Percentiles rank a stretch among this genome's conserved stretches.
Conservation (phyloP, 257 asterid genomes). For the Misopates orontium region DNA sequence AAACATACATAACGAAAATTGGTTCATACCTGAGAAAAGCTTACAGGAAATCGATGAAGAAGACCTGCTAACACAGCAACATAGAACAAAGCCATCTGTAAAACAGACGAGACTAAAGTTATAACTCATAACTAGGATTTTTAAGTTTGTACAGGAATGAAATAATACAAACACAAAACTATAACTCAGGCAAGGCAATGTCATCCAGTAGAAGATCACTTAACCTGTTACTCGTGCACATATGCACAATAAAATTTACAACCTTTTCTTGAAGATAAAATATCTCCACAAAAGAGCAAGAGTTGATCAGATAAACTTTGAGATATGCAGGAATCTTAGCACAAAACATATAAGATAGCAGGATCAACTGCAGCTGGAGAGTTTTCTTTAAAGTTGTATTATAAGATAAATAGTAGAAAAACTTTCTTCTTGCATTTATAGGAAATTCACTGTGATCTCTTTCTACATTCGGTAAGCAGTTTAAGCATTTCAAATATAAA, state of each 20-base stretch:
- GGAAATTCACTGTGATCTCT: not conserved
- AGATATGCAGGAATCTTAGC: not conserved
- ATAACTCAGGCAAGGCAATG: slow-evolving; percentile 8
- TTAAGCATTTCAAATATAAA: not conserved
- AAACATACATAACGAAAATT: slow-evolving; percentile 13
- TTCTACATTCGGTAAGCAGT: not conserved
- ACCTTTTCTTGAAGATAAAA: not conserved
- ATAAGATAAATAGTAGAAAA: slow-evolving; percentile 5
- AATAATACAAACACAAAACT: slow-evolving; percentile 16
- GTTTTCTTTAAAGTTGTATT: not conserved
- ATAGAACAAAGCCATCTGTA: slow-evolving; percentile 86
- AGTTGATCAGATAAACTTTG: not conserved
- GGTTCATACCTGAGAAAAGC: slow-evolving; percentile 81
- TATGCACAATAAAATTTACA: not conserved
- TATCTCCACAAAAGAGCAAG: too few relatives aligned
- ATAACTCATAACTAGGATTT: not conserved
- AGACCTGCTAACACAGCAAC: slow-evolving; percentile 93
- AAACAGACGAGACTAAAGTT: slow-evolving; percentile 29
- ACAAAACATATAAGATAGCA: not conserved
- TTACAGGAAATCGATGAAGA: slow-evolving; percentile 89
- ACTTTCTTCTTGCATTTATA: not conserved
- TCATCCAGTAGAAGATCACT: slow-evolving; percentile 1
- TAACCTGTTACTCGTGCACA: slow-evolving; percentile 1
- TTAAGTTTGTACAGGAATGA: not conserved
- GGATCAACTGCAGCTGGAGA: not conserved